A percentile compares a stretch with the other conserved stretches of the same genome.
phyloP scores from a whole-genome alignment of 139 green algal species.

The Chlamydomonas sp. region DNA sequence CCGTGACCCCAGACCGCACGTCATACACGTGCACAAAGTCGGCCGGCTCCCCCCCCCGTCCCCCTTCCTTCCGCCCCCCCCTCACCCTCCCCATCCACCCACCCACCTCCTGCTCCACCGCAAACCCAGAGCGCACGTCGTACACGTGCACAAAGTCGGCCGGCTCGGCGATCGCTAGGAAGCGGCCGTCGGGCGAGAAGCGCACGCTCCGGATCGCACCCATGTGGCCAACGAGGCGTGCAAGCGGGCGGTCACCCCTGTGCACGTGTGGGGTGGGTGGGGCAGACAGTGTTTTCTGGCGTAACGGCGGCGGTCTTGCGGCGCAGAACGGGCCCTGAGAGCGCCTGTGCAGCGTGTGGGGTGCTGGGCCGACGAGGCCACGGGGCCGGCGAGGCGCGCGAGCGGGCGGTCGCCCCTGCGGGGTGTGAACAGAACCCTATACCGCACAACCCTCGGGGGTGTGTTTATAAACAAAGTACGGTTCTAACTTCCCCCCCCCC shows the following conservation, averaged over 20 bases:
- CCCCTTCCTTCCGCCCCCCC: background rate
- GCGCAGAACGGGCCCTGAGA: too few species aligned
- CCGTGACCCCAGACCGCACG: background rate
- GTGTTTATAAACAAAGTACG: too few species aligned
- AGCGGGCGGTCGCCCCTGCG: too few species aligned
- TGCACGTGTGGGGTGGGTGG: background rate
- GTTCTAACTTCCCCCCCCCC: too few species aligned
- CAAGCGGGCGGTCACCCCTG: constrained; percentile 26
- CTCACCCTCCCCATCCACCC: background rate
- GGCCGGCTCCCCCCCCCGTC: background rate
- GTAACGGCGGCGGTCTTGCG: too few species aligned
- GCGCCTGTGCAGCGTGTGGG: too few species aligned
- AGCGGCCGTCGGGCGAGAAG: constrained; percentile 63
- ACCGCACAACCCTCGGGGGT: too few species aligned
- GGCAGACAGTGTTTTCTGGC: too few species aligned
- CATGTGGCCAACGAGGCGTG: constrained; percentile 56
- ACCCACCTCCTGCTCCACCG: constrained; percentile 17
- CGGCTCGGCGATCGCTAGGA: constrained; percentile 78
- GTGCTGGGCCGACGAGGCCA: too few species aligned
- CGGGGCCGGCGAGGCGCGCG: too few species aligned
- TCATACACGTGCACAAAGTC: too few species aligned
- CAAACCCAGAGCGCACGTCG: constrained; percentile 49
- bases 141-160: constrained; percentile 92
- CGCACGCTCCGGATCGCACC: constrained; percentile 67
- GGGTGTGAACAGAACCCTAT: too few species aligned